Conservation (phyloP, 1,284 basidiomycete species). For the Retiboletus fuscus region DNA sequence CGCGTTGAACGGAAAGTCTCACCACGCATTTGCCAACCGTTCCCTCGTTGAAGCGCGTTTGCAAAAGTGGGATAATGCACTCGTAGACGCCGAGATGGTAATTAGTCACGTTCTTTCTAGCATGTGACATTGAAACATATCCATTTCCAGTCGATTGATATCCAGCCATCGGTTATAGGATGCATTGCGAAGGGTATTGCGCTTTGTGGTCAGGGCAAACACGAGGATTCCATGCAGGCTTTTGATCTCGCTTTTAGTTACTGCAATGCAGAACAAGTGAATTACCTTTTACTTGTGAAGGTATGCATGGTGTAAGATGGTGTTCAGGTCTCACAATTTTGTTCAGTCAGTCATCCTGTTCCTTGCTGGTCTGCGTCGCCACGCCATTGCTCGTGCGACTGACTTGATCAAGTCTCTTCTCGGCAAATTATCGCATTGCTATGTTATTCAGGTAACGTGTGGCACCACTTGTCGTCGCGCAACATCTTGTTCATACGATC, state of each 20-base stretch:
- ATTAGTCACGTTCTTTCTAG: neutral
- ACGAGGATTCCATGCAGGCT: conserved; percentile 38
- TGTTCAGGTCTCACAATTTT: neutral
- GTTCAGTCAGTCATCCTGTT: conserved; percentile 34
- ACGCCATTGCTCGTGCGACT: conserved; percentile 26
- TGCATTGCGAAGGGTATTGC: conserved; percentile 38
- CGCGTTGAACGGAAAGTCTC: conserved; percentile 25
- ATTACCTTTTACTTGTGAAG: conserved; percentile 33
- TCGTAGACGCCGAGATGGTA: conserved; percentile 37
- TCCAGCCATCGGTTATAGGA: conserved; percentile 34
- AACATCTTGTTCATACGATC: neutral
- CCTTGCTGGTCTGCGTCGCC: conserved; percentile 24
- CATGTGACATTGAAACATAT: neutral
- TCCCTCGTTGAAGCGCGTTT: conserved; percentile 29
- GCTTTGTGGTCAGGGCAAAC: conserved; percentile 26
- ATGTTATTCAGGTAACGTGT: conserved; percentile 29
- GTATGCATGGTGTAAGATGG: conserved; percentile 1
- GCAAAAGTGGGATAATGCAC: conserved; percentile 22
- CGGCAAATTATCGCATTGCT: neutral
- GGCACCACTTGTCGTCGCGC: neutral
- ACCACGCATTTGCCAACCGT: conserved; percentile 31
- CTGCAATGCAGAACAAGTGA: conserved; percentile 21
- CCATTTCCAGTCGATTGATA: conserved; percentile 27
- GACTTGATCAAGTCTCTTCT: conserved; percentile 24
- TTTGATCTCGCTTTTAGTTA: conserved; percentile 34